Evolutionary conservation across 345 rosid genomes (phyloP).

Genomic region (Gossypioides kirkii): DNA sequence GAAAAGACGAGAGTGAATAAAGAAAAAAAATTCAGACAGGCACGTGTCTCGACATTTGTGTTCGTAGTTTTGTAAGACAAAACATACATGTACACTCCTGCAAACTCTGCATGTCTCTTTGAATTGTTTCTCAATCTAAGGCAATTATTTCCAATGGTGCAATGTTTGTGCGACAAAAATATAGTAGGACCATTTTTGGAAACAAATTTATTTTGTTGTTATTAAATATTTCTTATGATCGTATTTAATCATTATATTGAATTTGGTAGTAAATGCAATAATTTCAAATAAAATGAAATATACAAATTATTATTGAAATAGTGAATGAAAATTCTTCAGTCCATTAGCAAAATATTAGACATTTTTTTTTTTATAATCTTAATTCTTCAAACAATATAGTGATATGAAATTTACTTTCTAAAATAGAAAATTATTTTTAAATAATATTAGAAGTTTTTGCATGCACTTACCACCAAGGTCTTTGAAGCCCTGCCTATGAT

Average conservation of each 20-base stretch:
- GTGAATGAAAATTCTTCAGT: background rate
- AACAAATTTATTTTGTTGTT: background rate
- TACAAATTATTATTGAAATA: background rate
- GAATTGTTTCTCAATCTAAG: background rate
- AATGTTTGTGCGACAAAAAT: background rate
- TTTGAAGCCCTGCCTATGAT: constrained; percentile 26
- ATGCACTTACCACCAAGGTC: constrained; percentile 24
- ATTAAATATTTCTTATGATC: background rate
- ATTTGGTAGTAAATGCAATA: background rate
- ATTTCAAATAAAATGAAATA: background rate
- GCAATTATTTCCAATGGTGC: background rate
- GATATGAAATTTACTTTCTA: background rate
- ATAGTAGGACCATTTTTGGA: background rate
- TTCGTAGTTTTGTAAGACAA: constrained; percentile 1
- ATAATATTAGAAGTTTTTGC: background rate
- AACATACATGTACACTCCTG: constrained; percentile 6
- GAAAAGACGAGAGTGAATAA: background rate
- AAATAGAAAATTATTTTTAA: background rate
- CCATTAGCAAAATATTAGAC: too few relatives aligned
- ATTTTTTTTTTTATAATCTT: background rate
- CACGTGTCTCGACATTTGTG: background rate
- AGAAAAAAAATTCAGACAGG: constrained; percentile 3
- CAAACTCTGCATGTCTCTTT: constrained; percentile 11
- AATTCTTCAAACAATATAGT: background rate
- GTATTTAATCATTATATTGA: background rate